Evolutionary conservation across 164 flowering plant genomes (phyloP), one percentile per base, ranked within the genome.

Genomic region (Dillenia suffruticosa): DNA sequence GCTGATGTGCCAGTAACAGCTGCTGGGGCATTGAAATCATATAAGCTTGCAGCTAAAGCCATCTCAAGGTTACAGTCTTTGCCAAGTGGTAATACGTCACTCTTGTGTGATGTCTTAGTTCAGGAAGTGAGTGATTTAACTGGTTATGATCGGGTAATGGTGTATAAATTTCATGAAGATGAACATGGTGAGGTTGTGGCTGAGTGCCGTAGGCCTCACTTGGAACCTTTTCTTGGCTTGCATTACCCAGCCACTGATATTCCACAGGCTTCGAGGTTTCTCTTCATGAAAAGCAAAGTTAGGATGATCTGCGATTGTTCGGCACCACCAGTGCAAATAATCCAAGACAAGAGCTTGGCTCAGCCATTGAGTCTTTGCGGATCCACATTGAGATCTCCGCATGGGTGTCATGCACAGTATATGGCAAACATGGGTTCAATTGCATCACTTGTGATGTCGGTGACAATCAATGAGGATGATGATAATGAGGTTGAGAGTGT

Each of bases 241-340:
- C 93, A 84, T 72, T 87, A 80, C 63, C 89, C 90, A 4, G 88
- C 89, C 43, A 87, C 93, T 59, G 93, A 87, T 70, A 84, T 87
- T 53, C 93, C 93, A 3, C 93, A 87, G 64, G 93, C 93, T 57
- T 83, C 93, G 13, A 77, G 93, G 61, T 87, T 87, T 65, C 82
- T 87, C 10, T 84, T 87, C 74, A 71, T 83, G 90, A 87, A 77
- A 73, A 87, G 81, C 66, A 85, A 80, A 74, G 87, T 85, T 51
- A 71, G 93, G 62, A 87, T 87, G 90, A 87, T 87, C 46, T 85
- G 88, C 66, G 93, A 87, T 65, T 84, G 88, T 71, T 69, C 62
- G 46, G 84, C 90, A 9, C 56, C 69, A 7, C 80, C 93, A 1
- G 93, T 83, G 22, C 76, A 72, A 69, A 82, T 88, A 10, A 68